These are phyloP conservation scores for Sordaria brevicollis DNA, from an alignment of 495 filamentous ascomycete species.

Conservation along the genomic window DNA sequence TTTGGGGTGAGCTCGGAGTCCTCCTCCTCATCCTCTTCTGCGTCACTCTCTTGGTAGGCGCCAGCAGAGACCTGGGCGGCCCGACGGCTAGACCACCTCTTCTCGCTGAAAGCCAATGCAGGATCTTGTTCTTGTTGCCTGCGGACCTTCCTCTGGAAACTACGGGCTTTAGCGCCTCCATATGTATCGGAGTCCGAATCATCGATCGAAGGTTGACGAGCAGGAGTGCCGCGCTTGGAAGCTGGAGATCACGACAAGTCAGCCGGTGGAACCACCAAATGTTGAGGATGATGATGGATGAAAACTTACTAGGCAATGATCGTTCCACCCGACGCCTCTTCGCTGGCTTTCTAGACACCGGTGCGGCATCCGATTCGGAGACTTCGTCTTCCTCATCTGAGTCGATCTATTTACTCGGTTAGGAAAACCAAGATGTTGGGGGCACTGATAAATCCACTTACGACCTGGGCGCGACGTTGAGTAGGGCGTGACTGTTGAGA, in stretches of 20 bases:
- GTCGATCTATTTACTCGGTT: conserved; percentile 45
- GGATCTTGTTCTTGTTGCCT: conserved; percentile 51
- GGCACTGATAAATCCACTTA: conserved; percentile 22
- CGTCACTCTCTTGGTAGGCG: conserved; percentile 77
- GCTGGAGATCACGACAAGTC: conserved; percentile 32
- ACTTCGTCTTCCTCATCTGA: conserved; percentile 63
- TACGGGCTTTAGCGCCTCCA: conserved; percentile 57
- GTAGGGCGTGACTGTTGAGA: conserved; percentile 36
- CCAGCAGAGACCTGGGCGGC: conserved; percentile 80
- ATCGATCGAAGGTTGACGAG: conserved; percentile 45
- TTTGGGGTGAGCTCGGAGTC: conserved; percentile 47
- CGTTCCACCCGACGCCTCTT: conserved; percentile 41
- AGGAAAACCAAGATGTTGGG: conserved; percentile 4
- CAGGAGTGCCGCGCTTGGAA: conserved; percentile 55
- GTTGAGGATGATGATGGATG: neutral
- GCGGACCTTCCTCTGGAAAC: conserved; percentile 58
- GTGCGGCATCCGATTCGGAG: conserved; percentile 56
- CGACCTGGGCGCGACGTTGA: conserved; percentile 37
- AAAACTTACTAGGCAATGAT: conserved; percentile 37
- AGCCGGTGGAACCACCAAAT: conserved; percentile 7
- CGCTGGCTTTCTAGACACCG: conserved; percentile 34
- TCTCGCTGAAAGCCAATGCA: conserved; percentile 57
- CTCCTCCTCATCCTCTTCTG: conserved; percentile 52
- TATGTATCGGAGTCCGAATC: conserved; percentile 66
- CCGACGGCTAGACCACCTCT: conserved; percentile 80